Base-by-base conservation (phyloP, 2,329 filamentous ascomycete species). In the Niveomyces coronatus region DNA sequence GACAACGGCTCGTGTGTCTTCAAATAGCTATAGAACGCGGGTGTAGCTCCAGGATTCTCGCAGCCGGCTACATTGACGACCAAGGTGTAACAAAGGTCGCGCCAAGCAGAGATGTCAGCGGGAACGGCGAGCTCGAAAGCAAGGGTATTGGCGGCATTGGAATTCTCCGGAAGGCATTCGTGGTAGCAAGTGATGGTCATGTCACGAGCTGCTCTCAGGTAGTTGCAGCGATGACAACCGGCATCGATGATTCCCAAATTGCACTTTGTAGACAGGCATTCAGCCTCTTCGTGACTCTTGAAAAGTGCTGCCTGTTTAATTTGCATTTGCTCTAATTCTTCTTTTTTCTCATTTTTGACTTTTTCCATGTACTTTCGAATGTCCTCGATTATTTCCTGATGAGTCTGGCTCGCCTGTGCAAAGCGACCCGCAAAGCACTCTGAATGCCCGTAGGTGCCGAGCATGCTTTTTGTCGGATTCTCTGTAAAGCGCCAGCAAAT, bases 401-500 rank as follows among this genome's bases (percentile, higher is more conserved):
- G 37, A 9, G 3, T 3, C 10, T 17, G 24, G 6, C 37, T 34
- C 1, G 17, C 11, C 11, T 11, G 31, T 9, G 19, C 31, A 30
- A 34, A 39, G 4, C 23, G 23, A 4, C 30, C 10, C 8, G 31
- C 24, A 9, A 39, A 39, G 26, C 37, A 39, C 4, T 34, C 31
- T 3, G 23, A 2, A 4, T 0, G 17, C 2, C 23, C 37, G 2
- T 16, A 33, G 2, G 15, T 2, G 2, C 22, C 14, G 2, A 29
- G 11, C 15, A 39, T 39, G 11, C 13, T 18, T n/a, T n/a, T n/a
- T n/a, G n/a, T n/a, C 5, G 26, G 9, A 2, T 22, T 16, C 0
- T 29, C 17, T 9, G 14, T 1, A 0, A 31, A 22, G 8, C 33
- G 32, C 3, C 2, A 1, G 1, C 40, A 9, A 0, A 77, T 35